Percentiles rank a stretch among this genome's conserved stretches.
Conservation (phyloP, 164 flowering plant species). For the Chimonanthus praecox region DNA sequence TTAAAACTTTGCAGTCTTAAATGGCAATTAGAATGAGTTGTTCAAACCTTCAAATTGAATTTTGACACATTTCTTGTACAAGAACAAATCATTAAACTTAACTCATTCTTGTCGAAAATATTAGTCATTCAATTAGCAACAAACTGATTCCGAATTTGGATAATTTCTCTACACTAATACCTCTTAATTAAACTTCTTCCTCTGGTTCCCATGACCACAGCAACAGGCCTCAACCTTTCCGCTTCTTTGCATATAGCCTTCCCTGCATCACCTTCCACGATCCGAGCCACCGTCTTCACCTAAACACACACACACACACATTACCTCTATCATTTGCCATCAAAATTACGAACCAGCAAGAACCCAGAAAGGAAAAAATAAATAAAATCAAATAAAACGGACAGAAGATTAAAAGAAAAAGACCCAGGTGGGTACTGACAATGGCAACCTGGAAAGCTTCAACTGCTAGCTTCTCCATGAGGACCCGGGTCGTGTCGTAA, state of each 20-base stretch:
- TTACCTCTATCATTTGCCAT: no score
- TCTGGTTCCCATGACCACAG: constrained; percentile 87
- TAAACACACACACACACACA: constrained; percentile 8
- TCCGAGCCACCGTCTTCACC: constrained; percentile 66
- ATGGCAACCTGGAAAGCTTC: constrained; percentile 77
- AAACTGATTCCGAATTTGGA: not conserved
- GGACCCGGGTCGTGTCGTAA: constrained; percentile 42
- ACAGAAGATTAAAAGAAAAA: not conserved
- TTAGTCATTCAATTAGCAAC: not conserved
- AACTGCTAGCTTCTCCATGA: constrained; percentile 77
- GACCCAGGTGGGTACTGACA: constrained; percentile 33
- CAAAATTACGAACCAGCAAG: not conserved
- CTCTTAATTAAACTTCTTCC: constrained; percentile 73
- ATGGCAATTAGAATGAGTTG: not conserved
- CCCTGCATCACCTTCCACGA: constrained; percentile 85
- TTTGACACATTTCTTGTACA: not conserved
- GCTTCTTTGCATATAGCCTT: constrained; percentile 88
- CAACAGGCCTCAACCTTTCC: constrained; percentile 73
- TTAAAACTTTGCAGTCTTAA: not conserved
- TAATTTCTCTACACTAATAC: constrained; percentile 18
- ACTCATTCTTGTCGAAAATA: not conserved
- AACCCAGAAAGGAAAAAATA: not conserved
- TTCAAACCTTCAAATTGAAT: not conserved
- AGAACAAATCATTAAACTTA: not conserved
- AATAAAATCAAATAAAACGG: not conserved